These are phyloP conservation scores for Pestalotiopsis sp. DNA, from an alignment of 2,329 filamentous ascomycete genomes.

Conservation along the genomic window DNA sequence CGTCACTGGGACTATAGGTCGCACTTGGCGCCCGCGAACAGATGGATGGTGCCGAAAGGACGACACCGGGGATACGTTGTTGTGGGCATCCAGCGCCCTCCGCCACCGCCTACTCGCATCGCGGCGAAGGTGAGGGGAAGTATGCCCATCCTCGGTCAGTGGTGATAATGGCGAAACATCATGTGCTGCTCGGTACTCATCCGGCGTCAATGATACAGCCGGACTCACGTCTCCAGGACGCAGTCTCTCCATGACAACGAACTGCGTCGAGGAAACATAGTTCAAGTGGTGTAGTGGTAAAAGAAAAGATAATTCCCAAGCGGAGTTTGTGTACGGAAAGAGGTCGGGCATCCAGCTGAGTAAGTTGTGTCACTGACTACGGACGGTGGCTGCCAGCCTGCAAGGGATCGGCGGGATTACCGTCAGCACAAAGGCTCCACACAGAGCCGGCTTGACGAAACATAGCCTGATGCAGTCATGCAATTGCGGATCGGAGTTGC, in stretches of 20 bases:
- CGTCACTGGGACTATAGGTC: not conserved
- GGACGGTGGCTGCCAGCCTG: not conserved
- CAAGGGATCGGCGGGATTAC: constrained; percentile 3
- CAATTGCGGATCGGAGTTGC: constrained; percentile 1
- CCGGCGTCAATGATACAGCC: not conserved
- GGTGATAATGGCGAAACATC: constrained; percentile 7
- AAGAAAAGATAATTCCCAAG: not conserved
- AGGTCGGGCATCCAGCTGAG: not conserved
- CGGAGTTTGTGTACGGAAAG: not conserved
- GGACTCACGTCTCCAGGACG: constrained; percentile 12
- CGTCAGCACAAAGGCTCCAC: constrained; percentile 2
- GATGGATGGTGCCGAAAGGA: not conserved
- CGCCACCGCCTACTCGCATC: not conserved
- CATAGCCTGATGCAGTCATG: not conserved
- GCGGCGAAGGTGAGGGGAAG: not conserved
- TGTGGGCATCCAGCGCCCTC: not conserved
- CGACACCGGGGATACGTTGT: not conserved
- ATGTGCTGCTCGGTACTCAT: constrained; percentile 6
- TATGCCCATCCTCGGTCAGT: not conserved
- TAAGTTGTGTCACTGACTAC: not conserved
- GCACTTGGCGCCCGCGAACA: not conserved
- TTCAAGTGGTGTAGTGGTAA: not conserved
- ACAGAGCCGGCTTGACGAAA: not conserved
- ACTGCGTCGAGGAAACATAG: not conserved
- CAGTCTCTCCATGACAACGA: constrained; percentile 8